Evolutionary conservation across 768 basidiomycete genomes (phyloP).

Genomic region (Pleurotus eryngii): DNA sequence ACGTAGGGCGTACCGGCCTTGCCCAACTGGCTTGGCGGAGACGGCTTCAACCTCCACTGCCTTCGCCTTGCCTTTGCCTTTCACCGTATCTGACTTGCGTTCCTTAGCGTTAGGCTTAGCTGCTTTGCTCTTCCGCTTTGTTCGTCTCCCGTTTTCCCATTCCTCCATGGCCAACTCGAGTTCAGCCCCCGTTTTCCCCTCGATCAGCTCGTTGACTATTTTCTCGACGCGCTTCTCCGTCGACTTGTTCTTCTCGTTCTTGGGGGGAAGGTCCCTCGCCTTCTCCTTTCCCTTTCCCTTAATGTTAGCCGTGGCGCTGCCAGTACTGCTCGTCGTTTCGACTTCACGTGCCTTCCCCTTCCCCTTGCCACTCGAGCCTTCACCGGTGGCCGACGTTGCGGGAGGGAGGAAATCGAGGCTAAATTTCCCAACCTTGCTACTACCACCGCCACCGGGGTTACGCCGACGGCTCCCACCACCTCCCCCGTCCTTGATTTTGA

Average conservation of each 20-base stretch:
- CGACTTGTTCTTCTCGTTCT: neutral
- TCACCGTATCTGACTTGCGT: no score
- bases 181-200: conserved; percentile 62
- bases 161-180: conserved; percentile 61
- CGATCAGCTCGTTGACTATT: conserved; percentile 63
- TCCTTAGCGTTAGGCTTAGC: neutral
- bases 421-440: conserved; percentile 8
- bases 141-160: conserved; percentile 39
- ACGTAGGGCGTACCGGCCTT: neutral
- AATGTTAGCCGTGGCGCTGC: conserved; percentile 11
- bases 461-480: conserved; percentile 16
- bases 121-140: neutral
- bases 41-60: neutral
- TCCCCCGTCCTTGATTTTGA: conserved; percentile 33
- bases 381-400: conserved; percentile 26
- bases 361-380: conserved; percentile 17
- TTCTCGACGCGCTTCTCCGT: conserved; percentile 56
- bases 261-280: neutral
- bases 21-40: no score
- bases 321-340: conserved; percentile 6
- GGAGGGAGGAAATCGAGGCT: conserved; percentile 17
- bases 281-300: conserved; percentile 7
- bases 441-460: conserved; percentile 10
- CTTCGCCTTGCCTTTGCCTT: no score
- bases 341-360: conserved; percentile 17